Base-by-base conservation (phyloP, 768 basidiomycete genomes). In the Phylloporus arenicola region DNA sequence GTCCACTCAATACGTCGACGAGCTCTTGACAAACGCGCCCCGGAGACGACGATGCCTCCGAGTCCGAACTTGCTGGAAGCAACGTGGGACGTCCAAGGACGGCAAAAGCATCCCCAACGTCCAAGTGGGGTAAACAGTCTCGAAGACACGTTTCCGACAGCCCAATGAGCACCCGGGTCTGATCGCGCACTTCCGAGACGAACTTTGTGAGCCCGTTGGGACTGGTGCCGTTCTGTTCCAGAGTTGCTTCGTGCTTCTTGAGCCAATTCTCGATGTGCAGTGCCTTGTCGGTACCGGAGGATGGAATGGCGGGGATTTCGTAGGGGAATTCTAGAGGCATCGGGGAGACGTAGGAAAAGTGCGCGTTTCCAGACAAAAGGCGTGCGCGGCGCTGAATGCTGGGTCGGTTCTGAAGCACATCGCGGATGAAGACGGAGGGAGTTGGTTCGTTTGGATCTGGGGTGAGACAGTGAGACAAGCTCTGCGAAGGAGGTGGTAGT, bases 261-360 rank as follows among this genome's bases (percentile, higher is more conserved):
- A 95, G 76, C 85, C 91, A 93, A 56, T 77, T 72, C 65, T 93
- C 94, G 24, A 94, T 79, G 57, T 83, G 78, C 3, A 71, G 75
- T 0, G 70, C 75, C 60, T 82, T 78, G 63, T 74, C 66, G 8
- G 64, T 65, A 2, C 67, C 69, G 16, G 76, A 72, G n/a, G 77
- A 66, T 38, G 76, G 73, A 29, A 72, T 72, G 13, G 76, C 79
- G 0, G 79, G 72, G 22, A 95, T 82, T 29, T 82, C 72, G 66
- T 86, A 92, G 0, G 94, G 95, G 68, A 96, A 97, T 3, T 83
- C 71, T 0, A 87, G 53, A 9, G 92, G 90, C 55, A 91, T 78
- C 0, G 95, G 94, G 3, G 88, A 77, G 48, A 91, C 84, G 62
- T 84, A 82, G n/a, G 86, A 79, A 68, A 82, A 93, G 65, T 93